Evolutionary conservation across 202 grass and related monocot species (phyloP), one percentile per base, ranked within the genome.

Genomic region (Bolboschoenoplectus hybrid): DNA sequence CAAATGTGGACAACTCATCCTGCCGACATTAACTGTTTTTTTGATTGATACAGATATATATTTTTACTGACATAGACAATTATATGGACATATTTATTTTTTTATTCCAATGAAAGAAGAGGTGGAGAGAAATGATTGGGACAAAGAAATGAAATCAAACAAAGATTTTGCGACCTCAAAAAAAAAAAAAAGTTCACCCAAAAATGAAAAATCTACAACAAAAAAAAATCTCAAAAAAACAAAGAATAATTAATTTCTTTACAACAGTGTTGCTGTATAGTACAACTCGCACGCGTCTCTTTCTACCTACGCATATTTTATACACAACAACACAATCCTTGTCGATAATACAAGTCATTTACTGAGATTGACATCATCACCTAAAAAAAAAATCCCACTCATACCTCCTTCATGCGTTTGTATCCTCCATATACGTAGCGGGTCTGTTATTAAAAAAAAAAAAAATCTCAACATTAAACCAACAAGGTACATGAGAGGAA

Each of bases 321-420:
- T 70, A 84, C 65, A 84, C 65, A 71, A 56, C 65, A 71, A 13
- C 45, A 84, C 26, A 26, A 26, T 84, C 65, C 47, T 84, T 70
- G 82, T 84, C 63, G 65, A 36, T 80, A 84, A 56, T 71, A 58
- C 32, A 38, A 71, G 82, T 69, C 82, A 71, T 69, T 35, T 71
- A 71, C 9, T 67, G 47, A 69, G 71, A 52, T 51, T 56, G 64
- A 55, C 82, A 84, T 69, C 44, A 71, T 57, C 65, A 53, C 63
- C 61, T 69, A 71, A 84, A 84, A 83, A 55, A 41, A 82, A 26
- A 41, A 82, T 82, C 41, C 63, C 82, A 84, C 63, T 84, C 47
- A 82, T 67, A 13, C 8, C 63, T 5, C 13, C 16, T n/a, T 35
- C 7, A 4, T 40, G 2, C n/a, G 14, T 4, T 19, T 45, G 67